These are phyloP conservation scores for Liquidambar formosana DNA, from an alignment of 164 flowering plant genomes.

Conservation along the genomic window DNA sequence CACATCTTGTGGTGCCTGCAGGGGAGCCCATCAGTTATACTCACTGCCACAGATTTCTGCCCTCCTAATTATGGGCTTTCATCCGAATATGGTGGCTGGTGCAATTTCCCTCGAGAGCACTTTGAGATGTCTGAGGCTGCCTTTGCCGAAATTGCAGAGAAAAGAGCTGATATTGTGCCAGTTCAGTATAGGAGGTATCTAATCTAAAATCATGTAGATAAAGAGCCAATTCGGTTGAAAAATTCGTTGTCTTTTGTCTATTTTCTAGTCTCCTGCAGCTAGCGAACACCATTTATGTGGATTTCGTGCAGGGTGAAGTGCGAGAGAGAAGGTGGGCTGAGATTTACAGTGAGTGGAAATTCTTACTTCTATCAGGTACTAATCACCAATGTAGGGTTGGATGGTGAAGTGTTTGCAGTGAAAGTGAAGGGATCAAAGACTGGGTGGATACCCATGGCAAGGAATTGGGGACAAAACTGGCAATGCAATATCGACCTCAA, in stretches of 20 bases:
- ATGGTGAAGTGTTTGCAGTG: constrained; percentile 70
- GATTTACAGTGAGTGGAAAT: constrained; percentile 63
- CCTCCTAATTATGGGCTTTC: constrained; percentile 78
- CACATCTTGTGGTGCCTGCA: constrained; percentile 68
- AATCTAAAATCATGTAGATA: too few species aligned
- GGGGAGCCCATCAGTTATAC: constrained; percentile 66
- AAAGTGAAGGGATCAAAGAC: constrained; percentile 86
- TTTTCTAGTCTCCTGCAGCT: not conserved
- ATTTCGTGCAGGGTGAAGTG: constrained; percentile 63
- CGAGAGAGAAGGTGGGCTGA: constrained; percentile 59
- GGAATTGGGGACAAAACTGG: constrained; percentile 95
- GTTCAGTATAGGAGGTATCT: constrained; percentile 67
- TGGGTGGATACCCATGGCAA: constrained; percentile 81
- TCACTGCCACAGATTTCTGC: constrained; percentile 82
- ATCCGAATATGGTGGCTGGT: constrained; percentile 83
- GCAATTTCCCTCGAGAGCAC: constrained; percentile 73
- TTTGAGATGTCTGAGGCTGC: constrained; percentile 75
- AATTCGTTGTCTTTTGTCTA: not conserved
- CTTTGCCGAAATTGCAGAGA: constrained; percentile 59
- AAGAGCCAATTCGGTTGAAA: not conserved
- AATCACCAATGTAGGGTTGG: constrained; percentile 67
- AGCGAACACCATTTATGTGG: not conserved
- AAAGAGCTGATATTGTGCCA: constrained; percentile 65
- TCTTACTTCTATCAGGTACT: constrained; percentile 61
- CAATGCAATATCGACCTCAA: constrained; percentile 55